Base-by-base conservation (phyloP, 345 rosid species). In the Hibiscus trionum region DNA sequence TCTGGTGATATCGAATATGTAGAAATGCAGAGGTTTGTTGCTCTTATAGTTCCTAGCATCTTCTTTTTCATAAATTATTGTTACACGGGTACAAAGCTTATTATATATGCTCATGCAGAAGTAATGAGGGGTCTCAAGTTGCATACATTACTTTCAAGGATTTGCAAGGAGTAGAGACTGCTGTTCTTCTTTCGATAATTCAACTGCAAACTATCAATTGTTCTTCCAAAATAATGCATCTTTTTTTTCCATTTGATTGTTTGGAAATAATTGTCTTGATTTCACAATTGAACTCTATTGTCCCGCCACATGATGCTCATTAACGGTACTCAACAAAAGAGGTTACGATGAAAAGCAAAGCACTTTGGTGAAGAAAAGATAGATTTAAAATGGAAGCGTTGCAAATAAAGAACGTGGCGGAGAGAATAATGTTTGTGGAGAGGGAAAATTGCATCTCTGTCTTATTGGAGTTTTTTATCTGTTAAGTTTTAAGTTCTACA, bases 91-190 rank as follows among this genome's bases (percentile, higher is more conserved):
- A 56, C 69, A 49, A 61, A 59, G 74, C 66, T 63, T 77, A 11
- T 68, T 7, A 21, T 57, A n/a, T n/a, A 61, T 62, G 53, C 64
- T 76, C 73, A 0, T 80, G 75, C 88, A 95, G 99, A 21, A 89
- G 89, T 73, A 72, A 76, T 56, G 94, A 89, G 68, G 69, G 66
- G 19, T 84, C 96, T 49, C 90, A 93, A 75, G 44, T 82, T 69
- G 97, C 89, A 0, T 87, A 83, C 78, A 96, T 93, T 56, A 88
- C 93, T 71, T 93, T 90, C 86, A 93, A 87, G 81, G 93, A 93
- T 82, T 21, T 86, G 15, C 94, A 91, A 77, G 98, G 96, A 68
- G 96, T 93, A 50, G 93, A 89, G 67, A 93, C 96, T 70, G 96
- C 97, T 4, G 84, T 86, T 81, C 96, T 89, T 79, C 96, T 93